A percentile compares a stretch with the other conserved stretches of the same genome.
Conservation (phyloP, 225 moss, liverwort and hornwort species). For the Lunularia cruciata region DNA sequence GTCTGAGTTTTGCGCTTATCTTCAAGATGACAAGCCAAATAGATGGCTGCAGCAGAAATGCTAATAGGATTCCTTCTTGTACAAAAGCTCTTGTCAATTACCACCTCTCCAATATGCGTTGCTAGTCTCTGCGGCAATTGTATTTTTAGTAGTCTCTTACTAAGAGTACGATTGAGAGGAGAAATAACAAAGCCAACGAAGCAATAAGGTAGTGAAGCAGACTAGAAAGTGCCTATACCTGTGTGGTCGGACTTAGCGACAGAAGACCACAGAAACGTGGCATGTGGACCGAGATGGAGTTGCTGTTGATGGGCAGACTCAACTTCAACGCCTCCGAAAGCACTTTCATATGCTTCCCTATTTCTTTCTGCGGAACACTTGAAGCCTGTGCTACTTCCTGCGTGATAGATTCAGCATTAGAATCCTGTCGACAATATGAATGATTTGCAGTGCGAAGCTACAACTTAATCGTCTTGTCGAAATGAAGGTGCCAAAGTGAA, state of each 20-base stretch:
- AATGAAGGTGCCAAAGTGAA: too few relatives aligned
- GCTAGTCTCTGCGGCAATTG: slow-evolving; percentile 50
- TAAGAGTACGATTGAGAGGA: too few relatives aligned
- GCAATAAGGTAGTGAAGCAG: neutral
- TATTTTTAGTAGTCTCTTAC: neutral
- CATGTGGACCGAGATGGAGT: slow-evolving; percentile 60
- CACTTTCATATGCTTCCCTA: slow-evolving; percentile 57
- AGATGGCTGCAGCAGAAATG: slow-evolving; percentile 66
- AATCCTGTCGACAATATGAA: neutral
- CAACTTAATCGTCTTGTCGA: neutral
- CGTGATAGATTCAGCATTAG: neutral
- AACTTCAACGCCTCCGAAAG: slow-evolving; percentile 56
- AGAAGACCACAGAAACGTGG: slow-evolving; percentile 58
- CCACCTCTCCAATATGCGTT: slow-evolving; percentile 63
- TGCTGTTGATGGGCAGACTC: slow-evolving; percentile 62
- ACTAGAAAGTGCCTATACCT: slow-evolving; percentile 43
- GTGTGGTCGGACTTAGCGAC: slow-evolving; percentile 54
- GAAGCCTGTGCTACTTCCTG: slow-evolving; percentile 59
- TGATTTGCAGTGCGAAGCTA: neutral
- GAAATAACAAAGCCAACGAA: too few relatives aligned
- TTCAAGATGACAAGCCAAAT: slow-evolving; percentile 59
- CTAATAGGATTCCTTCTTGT: slow-evolving; percentile 60
- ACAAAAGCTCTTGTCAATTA: slow-evolving; percentile 60
- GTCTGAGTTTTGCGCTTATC: slow-evolving; percentile 64
- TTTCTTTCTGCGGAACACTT: slow-evolving; percentile 54